Conservation (phyloP, 2,329 filamentous ascomycete genomes). For the Diaporthe vaccinii region DNA sequence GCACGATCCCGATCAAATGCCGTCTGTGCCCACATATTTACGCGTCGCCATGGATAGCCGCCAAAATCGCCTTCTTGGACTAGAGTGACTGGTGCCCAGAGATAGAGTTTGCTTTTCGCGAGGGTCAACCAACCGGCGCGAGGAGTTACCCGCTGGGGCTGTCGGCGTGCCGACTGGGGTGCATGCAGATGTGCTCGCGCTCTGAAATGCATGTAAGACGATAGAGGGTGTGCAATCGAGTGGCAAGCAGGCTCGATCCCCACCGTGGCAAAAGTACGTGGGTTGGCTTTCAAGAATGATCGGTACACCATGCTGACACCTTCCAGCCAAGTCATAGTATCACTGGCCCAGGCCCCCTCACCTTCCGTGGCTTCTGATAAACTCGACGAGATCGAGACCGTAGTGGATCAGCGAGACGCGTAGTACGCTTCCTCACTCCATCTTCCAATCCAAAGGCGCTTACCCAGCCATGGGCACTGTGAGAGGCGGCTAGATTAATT, state of each 20-base stretch:
- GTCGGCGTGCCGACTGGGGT: background rate
- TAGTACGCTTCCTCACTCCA: background rate
- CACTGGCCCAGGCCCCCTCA: background rate
- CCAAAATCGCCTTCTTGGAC: background rate
- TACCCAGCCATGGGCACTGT: background rate
- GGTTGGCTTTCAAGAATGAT: background rate
- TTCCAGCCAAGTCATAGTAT: background rate
- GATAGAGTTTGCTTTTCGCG: constrained; percentile 1
- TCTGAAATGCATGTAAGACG: constrained; percentile 3
- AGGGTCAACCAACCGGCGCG: background rate
- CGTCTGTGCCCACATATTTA: constrained; percentile 18
- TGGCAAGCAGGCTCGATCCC: background rate
- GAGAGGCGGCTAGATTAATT: background rate
- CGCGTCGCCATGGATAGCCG: background rate
- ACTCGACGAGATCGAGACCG: background rate
- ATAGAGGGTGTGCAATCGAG: background rate
- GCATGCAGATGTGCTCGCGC: constrained; percentile 1
- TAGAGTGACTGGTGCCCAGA: background rate
- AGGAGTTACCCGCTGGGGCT: constrained; percentile 16
- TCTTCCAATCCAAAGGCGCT: background rate
- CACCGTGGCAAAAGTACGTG: background rate
- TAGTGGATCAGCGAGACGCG: background rate
- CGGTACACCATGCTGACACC: background rate
- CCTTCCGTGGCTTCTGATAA: background rate
- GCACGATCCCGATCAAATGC: constrained; percentile 13